Evolutionary conservation across 495 filamentous ascomycete genomes (phyloP), one percentile per base, ranked within the genome.

Genomic region (Xanthoparmelia taractica): DNA sequence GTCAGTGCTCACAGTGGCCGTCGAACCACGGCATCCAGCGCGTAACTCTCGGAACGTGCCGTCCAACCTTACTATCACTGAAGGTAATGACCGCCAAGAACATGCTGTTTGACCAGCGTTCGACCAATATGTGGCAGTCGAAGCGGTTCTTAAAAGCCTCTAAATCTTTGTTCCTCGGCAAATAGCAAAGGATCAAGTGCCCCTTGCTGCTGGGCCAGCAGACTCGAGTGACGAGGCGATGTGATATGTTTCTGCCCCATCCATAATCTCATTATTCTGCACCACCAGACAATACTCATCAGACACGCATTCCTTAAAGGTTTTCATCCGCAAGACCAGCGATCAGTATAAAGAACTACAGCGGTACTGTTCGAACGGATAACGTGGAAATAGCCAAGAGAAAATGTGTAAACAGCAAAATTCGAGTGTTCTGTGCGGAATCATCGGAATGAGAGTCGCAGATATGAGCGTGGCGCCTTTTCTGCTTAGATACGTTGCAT

Each of bases 281-380:
- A 11, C 37, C 6, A 13, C 12, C 37, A 40, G 13, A 45, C 8
- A 8, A 20, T n/a, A 45, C 41, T 45, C 2, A 45, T 20, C 17
- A 5, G n/a, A 18, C 4, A 8, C 17, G 20, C 18, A 11, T 27
- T 57, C 11, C 38, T 10, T 91, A 27, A n/a, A n/a, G 84, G 78
- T 65, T 74, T 92, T 90, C 71, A 86, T 83, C 41, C 78, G 87
- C 40, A 80, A 82, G 40, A 87, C 83, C n/a, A 2, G 88, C 88
- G 18, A 87, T 90, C 71, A 94, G 89, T 8, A 88, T 92, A 18
- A 92, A 92, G 72, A 89, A 92, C 71, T 87, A 86, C 1, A 86
- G 86, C 37, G 89, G 90, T 57, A 94, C 90, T n/a, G 89, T 89
- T 60, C 90, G 87, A 79, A 94, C 92, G 89, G 90, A 89, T 29